Conservation (phyloP, 2,329 filamentous ascomycete genomes). For the Apiospora sp. region DNA sequence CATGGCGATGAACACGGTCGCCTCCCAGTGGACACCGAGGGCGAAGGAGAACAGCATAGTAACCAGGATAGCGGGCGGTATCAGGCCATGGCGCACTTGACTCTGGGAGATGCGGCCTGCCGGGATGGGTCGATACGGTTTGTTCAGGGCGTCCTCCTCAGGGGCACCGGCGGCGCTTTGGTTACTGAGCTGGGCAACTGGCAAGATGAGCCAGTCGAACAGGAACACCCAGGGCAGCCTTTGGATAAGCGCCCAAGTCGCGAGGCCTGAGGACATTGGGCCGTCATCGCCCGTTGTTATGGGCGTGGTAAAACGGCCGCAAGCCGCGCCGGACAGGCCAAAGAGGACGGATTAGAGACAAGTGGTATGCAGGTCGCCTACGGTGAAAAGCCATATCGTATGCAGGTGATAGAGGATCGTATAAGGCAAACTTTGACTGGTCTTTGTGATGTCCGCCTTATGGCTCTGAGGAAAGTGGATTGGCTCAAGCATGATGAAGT, state of each 20-base stretch:
- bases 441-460: not conserved
- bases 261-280: too few species aligned
- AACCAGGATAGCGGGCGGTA: not conserved
- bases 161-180: not conserved
- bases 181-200: not conserved
- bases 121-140: not conserved
- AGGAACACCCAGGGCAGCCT: not conserved
- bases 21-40: not conserved
- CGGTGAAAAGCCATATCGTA: not conserved
- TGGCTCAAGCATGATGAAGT: not conserved
- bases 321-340: not conserved
- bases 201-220: not conserved
- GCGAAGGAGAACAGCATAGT: not conserved
- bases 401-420: not conserved
- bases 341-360: not conserved
- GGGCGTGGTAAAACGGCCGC: not conserved
- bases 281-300: not conserved
- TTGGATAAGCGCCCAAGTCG: not conserved
- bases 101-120: not conserved
- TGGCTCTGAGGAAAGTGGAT: too few species aligned
- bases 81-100: not conserved
- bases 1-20: not conserved
- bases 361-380: not conserved
- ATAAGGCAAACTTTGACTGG: not conserved
- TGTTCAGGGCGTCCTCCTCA: slow-evolving; percentile 12